Evolutionary conservation across 768 basidiomycete species (phyloP), one percentile per base, ranked within the genome.

Genomic region (Gymnopilus dilepis): DNA sequence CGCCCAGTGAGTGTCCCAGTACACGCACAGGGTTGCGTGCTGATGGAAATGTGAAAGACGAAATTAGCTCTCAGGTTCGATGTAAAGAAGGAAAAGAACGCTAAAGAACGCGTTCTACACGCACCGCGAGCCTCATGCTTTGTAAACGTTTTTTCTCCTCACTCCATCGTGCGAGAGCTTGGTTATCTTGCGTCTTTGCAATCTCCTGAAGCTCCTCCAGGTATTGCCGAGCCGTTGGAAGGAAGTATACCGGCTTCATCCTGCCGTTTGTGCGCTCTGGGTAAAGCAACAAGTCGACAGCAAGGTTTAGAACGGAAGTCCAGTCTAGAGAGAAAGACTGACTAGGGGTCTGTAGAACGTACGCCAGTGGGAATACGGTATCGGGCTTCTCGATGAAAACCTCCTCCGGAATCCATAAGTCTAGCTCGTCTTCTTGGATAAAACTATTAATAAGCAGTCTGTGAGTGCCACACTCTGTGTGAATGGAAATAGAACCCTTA

Each of bases 21-120:
- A 70, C 59, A 77, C 76, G 58, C 76, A 78, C n/a, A 74, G 56
- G 19, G 69, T 63, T 3, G 76, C 75, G 58, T 77, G 76, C 77
- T 78, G 52, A 13, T 8, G 13, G 28, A 34, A 21, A 42, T 22
- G 24, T 13, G 41, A 34, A 34, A 21, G 42, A 26, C 42, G 26
- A n/a, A 38, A 45, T 45, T 33, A 51, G 41, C 22, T 15, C 45
- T 38, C 52, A 40, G 9, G 52, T 40, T 24, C 22, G 17, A 54
- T 8, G 19, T 15, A 24, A 38, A 15, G 24, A 38, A 54, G 37
- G 24, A 37, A 26, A 13, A 54, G 52, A n/a, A 54, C 33, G 38
- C 37, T 8, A 40, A 53, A 54, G 13, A 40, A 34, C 40, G 19
- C 8, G 8, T n/a, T 30, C 22, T 38, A 31, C 24, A 65, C 71